phyloP scores from a whole-genome alignment of 768 basidiomycete genomes.

The Collybia mongolica region DNA sequence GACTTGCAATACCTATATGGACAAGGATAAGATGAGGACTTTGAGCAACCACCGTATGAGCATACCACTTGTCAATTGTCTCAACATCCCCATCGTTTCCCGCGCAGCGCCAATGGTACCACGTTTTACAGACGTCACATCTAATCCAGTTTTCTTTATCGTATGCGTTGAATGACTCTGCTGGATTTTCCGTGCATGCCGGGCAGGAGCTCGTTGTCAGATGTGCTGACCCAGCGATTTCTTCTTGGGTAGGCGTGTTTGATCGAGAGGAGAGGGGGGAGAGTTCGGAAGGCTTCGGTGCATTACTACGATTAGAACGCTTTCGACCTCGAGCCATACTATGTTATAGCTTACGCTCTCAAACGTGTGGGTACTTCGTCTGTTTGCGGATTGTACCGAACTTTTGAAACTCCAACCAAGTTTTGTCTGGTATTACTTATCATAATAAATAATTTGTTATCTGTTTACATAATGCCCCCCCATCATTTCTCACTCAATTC shows the following conservation, averaged over 20 bases:
- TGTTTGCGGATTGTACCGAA: too few relatives aligned
- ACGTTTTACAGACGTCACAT: slow-evolving; percentile 78
- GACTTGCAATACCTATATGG: slow-evolving; percentile 63
- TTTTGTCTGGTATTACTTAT: too few relatives aligned
- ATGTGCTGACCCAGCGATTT: slow-evolving; percentile 17
- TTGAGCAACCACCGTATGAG: not conserved
- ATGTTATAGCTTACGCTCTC: too few relatives aligned
- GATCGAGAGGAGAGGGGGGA: slow-evolving; percentile 24
- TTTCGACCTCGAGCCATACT: slow-evolving; percentile 47
- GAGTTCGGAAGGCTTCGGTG: slow-evolving; percentile 32
- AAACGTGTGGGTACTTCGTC: too few relatives aligned
- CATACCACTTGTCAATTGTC: slow-evolving; percentile 77
- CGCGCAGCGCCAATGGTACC: slow-evolving; percentile 85
- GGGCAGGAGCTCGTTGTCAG: slow-evolving; percentile 41
- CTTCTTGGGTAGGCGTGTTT: slow-evolving; percentile 26
- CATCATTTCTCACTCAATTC: slow-evolving; percentile 80
- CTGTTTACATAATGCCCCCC: not conserved
- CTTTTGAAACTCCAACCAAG: too few relatives aligned
- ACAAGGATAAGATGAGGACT: slow-evolving; percentile 9
- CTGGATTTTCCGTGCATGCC: slow-evolving; percentile 42
- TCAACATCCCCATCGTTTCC: slow-evolving; percentile 65
- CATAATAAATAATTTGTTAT: too few relatives aligned
- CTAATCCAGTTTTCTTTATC: slow-evolving; percentile 77
- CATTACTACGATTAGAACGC: slow-evolving; percentile 35
- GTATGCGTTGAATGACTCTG: slow-evolving; percentile 28